A percentile compares a stretch with the other conserved stretches of the same genome.
phyloP scores from a whole-genome alignment of 441 rosid species.

The Omphalea diandra region DNA sequence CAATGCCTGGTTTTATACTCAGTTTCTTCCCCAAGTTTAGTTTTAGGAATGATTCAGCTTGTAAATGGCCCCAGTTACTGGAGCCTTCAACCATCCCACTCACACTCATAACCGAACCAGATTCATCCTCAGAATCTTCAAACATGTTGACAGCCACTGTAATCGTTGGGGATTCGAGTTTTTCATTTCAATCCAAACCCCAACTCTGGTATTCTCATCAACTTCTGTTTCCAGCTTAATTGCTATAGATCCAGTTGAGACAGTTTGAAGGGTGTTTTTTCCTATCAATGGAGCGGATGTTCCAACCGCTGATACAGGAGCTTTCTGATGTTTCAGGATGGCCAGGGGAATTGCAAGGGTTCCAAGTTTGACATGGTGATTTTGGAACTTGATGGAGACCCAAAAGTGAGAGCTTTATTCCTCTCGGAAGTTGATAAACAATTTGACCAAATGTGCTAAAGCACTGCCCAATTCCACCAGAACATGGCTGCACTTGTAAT shows the following conservation, averaged over 20 bases:
- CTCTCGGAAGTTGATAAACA: constrained; percentile 52
- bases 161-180: constrained; percentile 40
- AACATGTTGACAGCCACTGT: constrained; percentile 56
- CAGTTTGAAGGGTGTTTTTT: constrained; percentile 21
- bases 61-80: constrained; percentile 44
- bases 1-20: constrained; percentile 70
- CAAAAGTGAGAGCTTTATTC: constrained; percentile 52
- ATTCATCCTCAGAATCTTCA: constrained; percentile 58
- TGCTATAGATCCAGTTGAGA: constrained; percentile 45
- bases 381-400: constrained; percentile 54
- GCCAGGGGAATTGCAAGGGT: constrained; percentile 54
- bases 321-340: constrained; percentile 30
- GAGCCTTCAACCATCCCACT: constrained; percentile 52
- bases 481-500: constrained; percentile 28
- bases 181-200: constrained; percentile 77
- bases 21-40: constrained; percentile 47
- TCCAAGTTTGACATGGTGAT: constrained; percentile 36
- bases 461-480: constrained; percentile 33
- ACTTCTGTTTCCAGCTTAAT: constrained; percentile 62
- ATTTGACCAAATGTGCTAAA: constrained; percentile 73
- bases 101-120: constrained; percentile 71
- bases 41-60: constrained; percentile 63
- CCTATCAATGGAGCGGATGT: constrained; percentile 29
- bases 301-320: constrained; percentile 26
- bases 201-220: constrained; percentile 54